Base-by-base conservation (phyloP, 1,284 basidiomycete genomes). In the Apiotrichum sp. region DNA sequence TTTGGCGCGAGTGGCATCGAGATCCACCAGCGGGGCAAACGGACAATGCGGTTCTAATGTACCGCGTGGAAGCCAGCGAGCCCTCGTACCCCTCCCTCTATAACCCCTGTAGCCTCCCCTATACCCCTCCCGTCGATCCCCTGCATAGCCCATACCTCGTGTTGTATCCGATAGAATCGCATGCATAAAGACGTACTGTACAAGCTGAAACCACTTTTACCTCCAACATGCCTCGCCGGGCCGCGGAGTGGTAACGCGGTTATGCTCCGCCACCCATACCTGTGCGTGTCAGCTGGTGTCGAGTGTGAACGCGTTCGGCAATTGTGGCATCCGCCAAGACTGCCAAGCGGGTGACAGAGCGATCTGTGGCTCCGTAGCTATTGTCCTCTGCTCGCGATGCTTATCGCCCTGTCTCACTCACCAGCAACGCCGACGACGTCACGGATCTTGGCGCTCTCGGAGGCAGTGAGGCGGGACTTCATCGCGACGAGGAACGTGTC, bases 361-460 rank as follows among this genome's bases (percentile, higher is more conserved):
- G 22, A 22, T 22, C 22, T 22, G 22, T 22, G 22, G 22, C 22
- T 22, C 22, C 22, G 22, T 22, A 22, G 22, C 22, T 22, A 22
- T 22, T 22, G 22, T 22, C 22, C 22, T 22, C 22, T 22, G 36
- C 36, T 9, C 13, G 9, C 8, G 36, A 38, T 13, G 36, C 36
- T 38, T 38, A 38, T 8, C 36, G 36, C 36, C 36, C 36, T 38
- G 13, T 11, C 40, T 6, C 8, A 62, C 63, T 63, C 61, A 63
- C 65, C 62, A 38, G 55, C 59, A 9, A 77, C 68, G 22, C 73
- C 75, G 3, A 75, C 71, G 3, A 66, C 71, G 58, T 77, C 76
- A 53, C 74, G 64, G 51, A 76, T 76, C 70, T 69, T 74, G 9
- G 76, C 76, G n/a, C 71, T 67, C 59, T 78, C 76, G 3, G 70